A percentile compares a stretch with the other conserved stretches of the same genome.
Conservation (phyloP, 108 stramenopile genomes). For the Seminavis robusta region DNA sequence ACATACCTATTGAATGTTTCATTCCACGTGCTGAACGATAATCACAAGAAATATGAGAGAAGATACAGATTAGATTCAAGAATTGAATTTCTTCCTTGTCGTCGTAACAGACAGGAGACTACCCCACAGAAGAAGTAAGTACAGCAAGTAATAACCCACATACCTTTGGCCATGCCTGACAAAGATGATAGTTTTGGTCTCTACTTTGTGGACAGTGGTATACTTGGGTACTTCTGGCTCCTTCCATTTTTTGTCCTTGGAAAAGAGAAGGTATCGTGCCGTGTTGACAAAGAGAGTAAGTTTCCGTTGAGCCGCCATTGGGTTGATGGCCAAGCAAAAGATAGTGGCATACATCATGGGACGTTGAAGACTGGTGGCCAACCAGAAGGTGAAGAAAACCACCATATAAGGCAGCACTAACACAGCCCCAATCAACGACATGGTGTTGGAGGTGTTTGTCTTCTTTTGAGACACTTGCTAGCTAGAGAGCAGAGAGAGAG, state of each 20-base stretch:
- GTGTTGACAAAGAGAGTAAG: conserved; percentile 47
- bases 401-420: conserved; percentile 25
- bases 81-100: no score
- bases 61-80: no score
- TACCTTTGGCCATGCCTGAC: conserved; percentile 79
- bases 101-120: no score
- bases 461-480: no score
- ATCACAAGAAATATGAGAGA: no score
- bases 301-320: conserved; percentile 57
- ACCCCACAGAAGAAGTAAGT: neutral
- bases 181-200: conserved; percentile 71
- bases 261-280: conserved; percentile 52
- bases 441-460: no score
- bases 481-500: no score
- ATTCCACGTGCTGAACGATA: conserved; percentile 88
- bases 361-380: conserved; percentile 46
- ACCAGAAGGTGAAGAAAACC: conserved; percentile 46
- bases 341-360: conserved; percentile 57
- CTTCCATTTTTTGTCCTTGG: conserved; percentile 80
- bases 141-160: neutral
- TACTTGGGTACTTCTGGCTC: conserved; percentile 25
- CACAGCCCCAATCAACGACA: neutral
- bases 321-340: conserved; percentile 48
- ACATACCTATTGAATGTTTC: conserved; percentile 92
- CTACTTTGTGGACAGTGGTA: neutral